These are phyloP conservation scores for Peronospora farinosa DNA, from an alignment of 352 stramenopile species.

Conservation along the genomic window DNA sequence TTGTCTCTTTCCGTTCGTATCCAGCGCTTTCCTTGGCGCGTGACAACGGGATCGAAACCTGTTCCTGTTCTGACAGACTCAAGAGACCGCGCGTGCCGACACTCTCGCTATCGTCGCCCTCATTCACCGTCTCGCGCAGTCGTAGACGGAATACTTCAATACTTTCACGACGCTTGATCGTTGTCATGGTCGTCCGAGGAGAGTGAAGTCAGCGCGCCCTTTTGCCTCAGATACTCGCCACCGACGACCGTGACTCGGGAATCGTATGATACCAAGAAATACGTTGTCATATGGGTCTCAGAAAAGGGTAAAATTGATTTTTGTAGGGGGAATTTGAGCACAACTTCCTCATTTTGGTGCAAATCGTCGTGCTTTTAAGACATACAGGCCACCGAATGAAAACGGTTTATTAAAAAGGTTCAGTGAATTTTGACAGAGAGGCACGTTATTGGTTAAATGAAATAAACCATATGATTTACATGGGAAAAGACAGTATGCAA, in stretches of 20 bases:
- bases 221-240: background rate
- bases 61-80: constrained; percentile 23
- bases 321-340: no score
- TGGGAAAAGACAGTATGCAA: background rate
- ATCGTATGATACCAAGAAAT: no score
- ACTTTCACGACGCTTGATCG: constrained; percentile 24
- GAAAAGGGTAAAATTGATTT: no score
- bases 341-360: background rate
- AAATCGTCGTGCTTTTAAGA: background rate
- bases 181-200: constrained; percentile 10
- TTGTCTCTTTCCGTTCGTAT: background rate
- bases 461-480: background rate
- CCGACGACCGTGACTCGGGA: background rate
- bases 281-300: no score
- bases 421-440: background rate
- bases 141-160: constrained; percentile 70
- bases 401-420: background rate
- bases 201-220: background rate
- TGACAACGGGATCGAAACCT: background rate
- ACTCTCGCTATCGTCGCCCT: constrained; percentile 37
- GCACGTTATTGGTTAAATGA: no score
- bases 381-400: background rate
- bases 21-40: background rate
- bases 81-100: constrained; percentile 12
- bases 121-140: constrained; percentile 60